Conservation (phyloP, 2,329 filamentous ascomycete genomes). For the Proliferodiscus dingleyae region DNA sequence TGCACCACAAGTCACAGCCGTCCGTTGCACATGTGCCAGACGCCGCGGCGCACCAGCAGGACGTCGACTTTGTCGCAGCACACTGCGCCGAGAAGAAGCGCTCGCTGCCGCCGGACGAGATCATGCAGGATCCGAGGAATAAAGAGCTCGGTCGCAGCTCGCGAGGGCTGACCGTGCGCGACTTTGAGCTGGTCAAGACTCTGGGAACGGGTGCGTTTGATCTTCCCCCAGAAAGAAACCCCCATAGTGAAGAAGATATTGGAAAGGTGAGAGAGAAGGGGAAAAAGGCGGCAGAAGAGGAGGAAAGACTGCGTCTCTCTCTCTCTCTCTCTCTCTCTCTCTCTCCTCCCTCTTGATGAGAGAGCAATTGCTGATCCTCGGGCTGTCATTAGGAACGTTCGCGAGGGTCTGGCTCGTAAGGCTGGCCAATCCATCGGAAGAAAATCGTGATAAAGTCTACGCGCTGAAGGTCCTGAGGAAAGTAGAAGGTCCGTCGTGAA, state of each 20-base stretch:
- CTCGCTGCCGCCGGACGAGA: constrained; percentile 21
- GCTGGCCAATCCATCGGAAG: constrained; percentile 48
- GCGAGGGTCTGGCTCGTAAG: constrained; percentile 76
- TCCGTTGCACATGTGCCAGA: no score
- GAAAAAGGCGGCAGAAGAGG: no score
- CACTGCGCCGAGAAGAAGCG: constrained; percentile 19
- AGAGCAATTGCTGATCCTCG: constrained; percentile 13
- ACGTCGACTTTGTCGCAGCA: constrained; percentile 28
- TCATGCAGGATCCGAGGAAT: constrained; percentile 23
- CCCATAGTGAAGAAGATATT: no score
- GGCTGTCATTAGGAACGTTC: constrained; percentile 60
- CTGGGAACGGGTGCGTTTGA: constrained; percentile 61
- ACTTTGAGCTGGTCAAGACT: constrained; percentile 71
- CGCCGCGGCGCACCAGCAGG: constrained; percentile 13
- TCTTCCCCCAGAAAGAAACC: no score
- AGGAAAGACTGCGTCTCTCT: no score
- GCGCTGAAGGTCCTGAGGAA: constrained; percentile 76
- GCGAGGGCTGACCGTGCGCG: constrained; percentile 39
- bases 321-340: no score
- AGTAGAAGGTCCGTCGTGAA: constrained; percentile 41
- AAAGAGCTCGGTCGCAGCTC: constrained; percentile 27
- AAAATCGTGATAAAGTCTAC: constrained; percentile 63
- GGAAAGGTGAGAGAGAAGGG: neutral
- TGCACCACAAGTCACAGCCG: no score
- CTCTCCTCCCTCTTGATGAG: no score